Conservation (phyloP, 2,329 filamentous ascomycete species). For the Leptographium galeiforme region DNA sequence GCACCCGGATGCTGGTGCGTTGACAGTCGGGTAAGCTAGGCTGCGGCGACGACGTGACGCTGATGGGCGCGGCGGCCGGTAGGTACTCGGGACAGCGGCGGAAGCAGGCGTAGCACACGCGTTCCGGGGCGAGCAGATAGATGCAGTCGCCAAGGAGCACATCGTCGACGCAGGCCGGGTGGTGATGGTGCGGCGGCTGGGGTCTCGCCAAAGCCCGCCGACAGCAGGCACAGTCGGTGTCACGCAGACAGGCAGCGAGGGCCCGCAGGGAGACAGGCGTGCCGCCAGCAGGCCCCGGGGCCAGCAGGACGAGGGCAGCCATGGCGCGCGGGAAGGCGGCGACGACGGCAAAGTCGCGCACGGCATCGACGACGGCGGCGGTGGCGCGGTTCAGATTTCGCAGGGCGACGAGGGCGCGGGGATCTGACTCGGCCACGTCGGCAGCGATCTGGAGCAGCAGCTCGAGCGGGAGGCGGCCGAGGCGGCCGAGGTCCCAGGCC, state of each 20-base stretch:
- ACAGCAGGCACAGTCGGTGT: slow-evolving; percentile 8
- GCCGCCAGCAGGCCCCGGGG: background rate
- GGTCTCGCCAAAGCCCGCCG: background rate
- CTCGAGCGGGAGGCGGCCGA: slow-evolving; percentile 7
- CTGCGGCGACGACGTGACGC: background rate
- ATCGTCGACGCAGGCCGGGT: background rate
- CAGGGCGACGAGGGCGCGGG: slow-evolving; percentile 6
- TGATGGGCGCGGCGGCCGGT: slow-evolving; percentile 2
- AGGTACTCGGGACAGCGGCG: slow-evolving; percentile 10
- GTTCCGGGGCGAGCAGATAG: slow-evolving; percentile 10
- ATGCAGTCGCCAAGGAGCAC: slow-evolving; percentile 9
- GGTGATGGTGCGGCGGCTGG: background rate
- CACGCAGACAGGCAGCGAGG: slow-evolving; percentile 8
- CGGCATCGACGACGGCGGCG: slow-evolving; percentile 6
- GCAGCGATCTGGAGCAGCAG: slow-evolving; percentile 7
- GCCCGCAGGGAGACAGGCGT: slow-evolving; percentile 1
- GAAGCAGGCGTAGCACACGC: slow-evolving; percentile 11
- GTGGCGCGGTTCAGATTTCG: slow-evolving; percentile 9
- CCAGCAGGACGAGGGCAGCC: slow-evolving; percentile 6
- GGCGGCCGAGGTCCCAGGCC: slow-evolving; percentile 5
- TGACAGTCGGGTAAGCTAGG: background rate
- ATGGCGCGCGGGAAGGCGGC: slow-evolving; percentile 10
- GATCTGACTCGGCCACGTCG: slow-evolving; percentile 7
- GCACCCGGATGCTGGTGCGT: slow-evolving; percentile 4
- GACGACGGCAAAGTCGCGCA: slow-evolving; percentile 9